Percentiles rank a stretch among this genome's conserved stretches.
These are phyloP conservation scores for Pestalotiopsis sp. DNA, from an alignment of 2,329 filamentous ascomycete species.

Conservation along the genomic window DNA sequence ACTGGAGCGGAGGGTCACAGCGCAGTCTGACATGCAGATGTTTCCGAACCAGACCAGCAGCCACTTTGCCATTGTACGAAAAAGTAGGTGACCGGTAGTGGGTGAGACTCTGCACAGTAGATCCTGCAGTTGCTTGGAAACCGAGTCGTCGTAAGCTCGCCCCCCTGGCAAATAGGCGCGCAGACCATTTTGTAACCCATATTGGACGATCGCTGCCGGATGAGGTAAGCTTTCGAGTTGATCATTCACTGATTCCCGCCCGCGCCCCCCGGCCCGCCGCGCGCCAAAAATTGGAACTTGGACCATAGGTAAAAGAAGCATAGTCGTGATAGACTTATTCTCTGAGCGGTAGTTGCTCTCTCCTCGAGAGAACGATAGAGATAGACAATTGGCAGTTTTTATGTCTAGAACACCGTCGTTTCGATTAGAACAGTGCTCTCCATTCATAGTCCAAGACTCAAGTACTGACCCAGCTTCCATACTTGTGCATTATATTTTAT, in stretches of 20 bases:
- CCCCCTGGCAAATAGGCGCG: background rate
- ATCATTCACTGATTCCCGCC: background rate
- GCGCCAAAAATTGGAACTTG: background rate
- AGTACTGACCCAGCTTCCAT: background rate
- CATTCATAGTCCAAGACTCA: background rate
- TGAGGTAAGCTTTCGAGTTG: background rate
- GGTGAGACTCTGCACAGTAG: background rate
- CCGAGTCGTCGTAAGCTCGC: background rate
- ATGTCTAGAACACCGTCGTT: background rate
- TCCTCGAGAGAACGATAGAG: too few species aligned
- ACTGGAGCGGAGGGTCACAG: background rate
- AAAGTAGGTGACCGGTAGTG: background rate
- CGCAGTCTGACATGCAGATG: background rate
- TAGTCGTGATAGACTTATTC: background rate
- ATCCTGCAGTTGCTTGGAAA: background rate
- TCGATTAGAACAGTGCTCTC: background rate
- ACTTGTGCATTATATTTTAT: background rate
- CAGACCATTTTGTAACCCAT: background rate
- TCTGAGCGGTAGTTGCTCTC: background rate
- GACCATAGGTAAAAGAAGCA: background rate
- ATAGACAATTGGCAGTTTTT: too few species aligned
- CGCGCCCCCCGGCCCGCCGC: background rate
- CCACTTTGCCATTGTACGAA: too few species aligned
- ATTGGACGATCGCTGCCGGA: background rate
- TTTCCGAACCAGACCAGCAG: too few species aligned